Conservation (phyloP, 345 rosid genomes). For the Psidium guajava region DNA sequence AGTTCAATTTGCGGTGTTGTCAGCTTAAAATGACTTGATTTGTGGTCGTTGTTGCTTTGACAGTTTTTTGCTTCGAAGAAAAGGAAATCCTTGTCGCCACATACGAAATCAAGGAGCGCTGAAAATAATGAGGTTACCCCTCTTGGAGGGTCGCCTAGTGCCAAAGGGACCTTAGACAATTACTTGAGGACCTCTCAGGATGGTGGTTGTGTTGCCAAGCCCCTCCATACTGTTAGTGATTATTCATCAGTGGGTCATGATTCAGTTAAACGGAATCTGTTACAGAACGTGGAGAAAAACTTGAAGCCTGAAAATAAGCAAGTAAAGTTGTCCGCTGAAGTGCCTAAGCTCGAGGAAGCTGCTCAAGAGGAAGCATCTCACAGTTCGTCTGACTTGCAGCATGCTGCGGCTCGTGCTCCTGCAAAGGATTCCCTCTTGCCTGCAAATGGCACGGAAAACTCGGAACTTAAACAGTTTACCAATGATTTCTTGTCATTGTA, state of each 20-base stretch:
- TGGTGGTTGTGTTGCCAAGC: conserved; percentile 6
- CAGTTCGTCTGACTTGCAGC: conserved; percentile 21
- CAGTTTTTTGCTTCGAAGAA: conserved; percentile 77
- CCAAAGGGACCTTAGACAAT: conserved; percentile 54
- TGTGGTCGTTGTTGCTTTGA: conserved; percentile 3
- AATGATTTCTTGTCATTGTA: conserved; percentile 77
- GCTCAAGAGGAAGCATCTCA: conserved; percentile 18
- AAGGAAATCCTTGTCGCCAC: conserved; percentile 62
- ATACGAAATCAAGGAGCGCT: conserved; percentile 37
- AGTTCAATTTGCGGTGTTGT: neutral
- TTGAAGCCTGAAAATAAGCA: conserved; percentile 17
- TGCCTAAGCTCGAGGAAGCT: conserved; percentile 10
- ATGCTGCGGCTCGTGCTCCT: conserved; percentile 15
- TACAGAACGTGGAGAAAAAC: conserved; percentile 20
- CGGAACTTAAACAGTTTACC: conserved; percentile 65
- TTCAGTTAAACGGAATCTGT: conserved; percentile 34
- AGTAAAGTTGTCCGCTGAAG: conserved; percentile 7
- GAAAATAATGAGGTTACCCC: conserved; percentile 39
- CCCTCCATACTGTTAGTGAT: conserved; percentile 1
- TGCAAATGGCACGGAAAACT: conserved; percentile 18
- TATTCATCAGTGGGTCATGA: conserved; percentile 22
- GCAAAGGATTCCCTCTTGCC: conserved; percentile 9
- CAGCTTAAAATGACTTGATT: neutral
- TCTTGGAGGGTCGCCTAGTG: conserved; percentile 52
- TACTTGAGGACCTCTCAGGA: conserved; percentile 48